Evolutionary conservation across 257 asterid genomes (phyloP).

Genomic region (Echites panduratus): DNA sequence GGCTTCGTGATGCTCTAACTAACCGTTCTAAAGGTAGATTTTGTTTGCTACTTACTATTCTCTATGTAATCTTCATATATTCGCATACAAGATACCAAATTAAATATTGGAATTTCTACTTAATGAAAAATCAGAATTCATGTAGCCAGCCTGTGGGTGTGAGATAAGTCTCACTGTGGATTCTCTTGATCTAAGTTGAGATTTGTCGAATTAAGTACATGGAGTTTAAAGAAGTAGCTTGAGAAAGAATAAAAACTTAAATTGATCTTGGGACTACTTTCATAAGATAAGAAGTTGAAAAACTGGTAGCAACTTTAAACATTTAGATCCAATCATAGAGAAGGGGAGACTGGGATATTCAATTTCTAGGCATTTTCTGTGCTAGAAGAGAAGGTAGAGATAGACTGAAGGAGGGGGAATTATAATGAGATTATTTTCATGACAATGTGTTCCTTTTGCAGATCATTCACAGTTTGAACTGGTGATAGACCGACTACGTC

Average conservation of each 20-base stretch:
- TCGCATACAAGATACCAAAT: neutral
- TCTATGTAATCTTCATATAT: neutral
- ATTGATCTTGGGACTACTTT: neutral
- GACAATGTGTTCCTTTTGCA: conserved; percentile 28
- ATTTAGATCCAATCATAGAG: neutral
- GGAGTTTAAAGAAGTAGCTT: neutral
- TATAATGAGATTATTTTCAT: neutral
- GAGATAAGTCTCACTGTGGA: neutral
- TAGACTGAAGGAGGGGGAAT: neutral
- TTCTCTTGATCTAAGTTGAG: neutral
- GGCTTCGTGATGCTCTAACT: conserved; percentile 72
- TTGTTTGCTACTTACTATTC: conserved; percentile 2
- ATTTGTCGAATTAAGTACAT: neutral
- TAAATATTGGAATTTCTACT: neutral
- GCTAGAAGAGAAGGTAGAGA: too few relatives aligned
- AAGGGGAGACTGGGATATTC: neutral
- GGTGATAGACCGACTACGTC: conserved; percentile 46
- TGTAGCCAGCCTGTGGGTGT: neutral
- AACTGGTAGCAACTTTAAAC: neutral
- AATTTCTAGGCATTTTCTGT: neutral
- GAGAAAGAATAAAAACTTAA: neutral
- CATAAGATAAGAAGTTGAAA: neutral
- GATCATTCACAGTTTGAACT: conserved; percentile 53
- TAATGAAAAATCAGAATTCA: neutral
- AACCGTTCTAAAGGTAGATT: conserved; percentile 54